A percentile compares a stretch with the other conserved stretches of the same genome.
Evolutionary conservation across 179 eudicot genomes (phyloP).

Genomic region (Camellia oleifera): DNA sequence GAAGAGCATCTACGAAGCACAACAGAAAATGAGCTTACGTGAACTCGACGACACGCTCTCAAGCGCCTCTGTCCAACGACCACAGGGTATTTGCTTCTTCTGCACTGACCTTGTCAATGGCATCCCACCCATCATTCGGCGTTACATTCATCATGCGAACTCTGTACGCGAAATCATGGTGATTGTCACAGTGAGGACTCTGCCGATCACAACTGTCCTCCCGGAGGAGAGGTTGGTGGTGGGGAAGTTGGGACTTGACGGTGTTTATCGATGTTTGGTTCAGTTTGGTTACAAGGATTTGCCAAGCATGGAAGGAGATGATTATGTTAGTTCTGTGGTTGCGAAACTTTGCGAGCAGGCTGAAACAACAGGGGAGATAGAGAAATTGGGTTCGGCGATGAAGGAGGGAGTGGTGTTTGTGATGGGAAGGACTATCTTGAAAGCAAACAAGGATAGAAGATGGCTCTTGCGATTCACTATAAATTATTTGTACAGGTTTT

Average conservation of each 20-base stretch:
- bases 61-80: neutral
- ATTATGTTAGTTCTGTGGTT: conserved; percentile 8
- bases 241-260: conserved; percentile 10
- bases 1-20: conserved; percentile 11
- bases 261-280: conserved; percentile 20
- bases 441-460: neutral
- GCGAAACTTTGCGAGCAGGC: neutral
- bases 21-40: conserved; percentile 13
- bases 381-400: neutral
- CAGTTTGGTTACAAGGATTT: conserved; percentile 16
- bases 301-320: neutral
- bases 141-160: conserved; percentile 12
- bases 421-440: conserved; percentile 11
- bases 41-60: conserved; percentile 6
- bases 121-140: conserved; percentile 17
- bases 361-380: neutral
- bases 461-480: conserved; percentile 8
- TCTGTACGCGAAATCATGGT: conserved; percentile 13
- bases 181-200: conserved; percentile 12
- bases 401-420: conserved; percentile 1
- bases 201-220: conserved; percentile 1
- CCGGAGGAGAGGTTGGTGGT: conserved; percentile 12
- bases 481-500: conserved; percentile 9
- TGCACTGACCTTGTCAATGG: conserved; percentile 18
- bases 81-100: conserved; percentile 17